Conservation (phyloP, 2,329 filamentous ascomycete species). For the Phaeosphaeria sp. region DNA sequence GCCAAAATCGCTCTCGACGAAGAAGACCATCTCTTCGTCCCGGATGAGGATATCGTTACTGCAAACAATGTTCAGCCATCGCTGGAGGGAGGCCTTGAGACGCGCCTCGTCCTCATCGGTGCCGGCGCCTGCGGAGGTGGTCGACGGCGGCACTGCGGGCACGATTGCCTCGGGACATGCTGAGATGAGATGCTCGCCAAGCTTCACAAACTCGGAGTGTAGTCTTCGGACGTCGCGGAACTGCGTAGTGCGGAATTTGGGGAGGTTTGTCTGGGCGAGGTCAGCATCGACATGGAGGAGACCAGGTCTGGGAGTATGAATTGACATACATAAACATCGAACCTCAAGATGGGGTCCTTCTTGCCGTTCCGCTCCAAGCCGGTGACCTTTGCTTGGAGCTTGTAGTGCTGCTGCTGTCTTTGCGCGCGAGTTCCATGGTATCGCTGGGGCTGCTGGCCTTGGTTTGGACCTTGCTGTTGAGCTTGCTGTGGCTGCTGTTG, state of each 20-base stretch:
- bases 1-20: conserved; percentile 98
- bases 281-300: conserved; percentile 10
- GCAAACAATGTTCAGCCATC: conserved; percentile 95
- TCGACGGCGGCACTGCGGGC: conserved; percentile 90
- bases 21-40: conserved; percentile 96
- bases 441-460: conserved; percentile 54
- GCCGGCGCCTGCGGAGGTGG: conserved; percentile 91
- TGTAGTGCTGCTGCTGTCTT: conserved; percentile 70
- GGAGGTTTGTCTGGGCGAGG: conserved; percentile 86
- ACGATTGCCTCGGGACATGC: conserved; percentile 97
- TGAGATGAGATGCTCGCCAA: conserved; percentile 94
- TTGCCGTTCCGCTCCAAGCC: conserved; percentile 90
- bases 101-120: conserved; percentile 94
- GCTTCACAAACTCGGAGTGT: conserved; percentile 94
- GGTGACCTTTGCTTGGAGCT: conserved; percentile 93
- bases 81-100: conserved; percentile 87
- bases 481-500: conserved; percentile 27
- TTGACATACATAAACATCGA: conserved; percentile 87
- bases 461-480: conserved; percentile 47
- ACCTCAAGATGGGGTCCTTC: conserved; percentile 93
- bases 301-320: neutral
- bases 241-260: conserved; percentile 95
- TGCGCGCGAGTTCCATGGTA: conserved; percentile 55
- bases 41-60: conserved; percentile 90
- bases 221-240: conserved; percentile 96